These are phyloP conservation scores for Citrullus mucosospermus DNA, from an alignment of 306 rosid genomes.

Conservation along the genomic window DNA sequence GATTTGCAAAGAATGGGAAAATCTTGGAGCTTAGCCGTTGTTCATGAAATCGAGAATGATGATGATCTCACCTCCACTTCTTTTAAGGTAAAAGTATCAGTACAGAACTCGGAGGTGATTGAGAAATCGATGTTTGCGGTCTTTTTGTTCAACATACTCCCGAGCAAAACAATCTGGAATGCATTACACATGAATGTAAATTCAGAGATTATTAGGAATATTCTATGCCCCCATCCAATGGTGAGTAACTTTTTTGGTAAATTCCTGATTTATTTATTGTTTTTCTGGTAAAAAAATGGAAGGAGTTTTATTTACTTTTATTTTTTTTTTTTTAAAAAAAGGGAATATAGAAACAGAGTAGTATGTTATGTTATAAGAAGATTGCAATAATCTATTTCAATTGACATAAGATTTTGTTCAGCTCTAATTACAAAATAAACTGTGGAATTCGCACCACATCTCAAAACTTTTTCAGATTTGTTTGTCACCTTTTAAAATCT, in stretches of 20 bases:
- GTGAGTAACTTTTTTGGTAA: slow-evolving; percentile 17
- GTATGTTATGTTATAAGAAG: not conserved
- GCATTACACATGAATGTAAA: slow-evolving; percentile 31
- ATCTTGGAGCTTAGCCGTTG: slow-evolving; percentile 37
- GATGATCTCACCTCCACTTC: slow-evolving; percentile 17
- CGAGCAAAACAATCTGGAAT: slow-evolving; percentile 43
- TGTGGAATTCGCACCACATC: not conserved
- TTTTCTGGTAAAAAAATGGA: not conserved
- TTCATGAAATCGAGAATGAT: slow-evolving; percentile 17
- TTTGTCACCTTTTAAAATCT: not conserved
- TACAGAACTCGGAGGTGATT: slow-evolving; percentile 10
- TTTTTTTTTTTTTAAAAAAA: too few relatives aligned
- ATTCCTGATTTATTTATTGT: too few relatives aligned
- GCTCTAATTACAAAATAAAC: not conserved
- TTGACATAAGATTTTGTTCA: not conserved
- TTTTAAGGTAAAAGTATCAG: slow-evolving; percentile 33
- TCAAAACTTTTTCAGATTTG: not conserved
- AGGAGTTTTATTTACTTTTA: not conserved
- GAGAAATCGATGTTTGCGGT: slow-evolving; percentile 24
- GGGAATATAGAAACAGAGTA: not conserved
- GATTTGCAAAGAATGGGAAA: slow-evolving; percentile 42
- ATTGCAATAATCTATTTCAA: not conserved
- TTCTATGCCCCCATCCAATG: slow-evolving; percentile 22
- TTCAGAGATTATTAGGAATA: slow-evolving; percentile 20
- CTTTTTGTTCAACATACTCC: slow-evolving; percentile 33